These are phyloP conservation scores for Dalechampia spathulata DNA, from an alignment of 441 rosid species.

Conservation along the genomic window DNA sequence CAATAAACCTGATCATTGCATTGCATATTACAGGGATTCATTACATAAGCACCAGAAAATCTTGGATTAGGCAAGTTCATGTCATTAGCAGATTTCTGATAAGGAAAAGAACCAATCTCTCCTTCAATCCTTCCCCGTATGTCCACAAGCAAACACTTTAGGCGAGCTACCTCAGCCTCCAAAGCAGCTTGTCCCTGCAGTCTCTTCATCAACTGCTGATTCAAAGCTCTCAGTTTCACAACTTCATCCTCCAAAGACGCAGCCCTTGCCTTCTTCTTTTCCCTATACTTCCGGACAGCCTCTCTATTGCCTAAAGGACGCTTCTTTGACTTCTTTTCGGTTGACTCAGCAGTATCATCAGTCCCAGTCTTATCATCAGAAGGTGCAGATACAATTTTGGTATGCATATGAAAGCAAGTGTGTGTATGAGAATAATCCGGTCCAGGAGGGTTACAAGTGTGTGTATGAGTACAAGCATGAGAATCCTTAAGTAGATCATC, in stretches of 20 bases:
- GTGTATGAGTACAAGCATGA: constrained; percentile 88
- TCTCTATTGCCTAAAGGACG: constrained; percentile 76
- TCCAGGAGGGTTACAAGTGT: constrained; percentile 92
- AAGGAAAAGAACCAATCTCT: constrained; percentile 92
- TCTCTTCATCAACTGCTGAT: constrained; percentile 80
- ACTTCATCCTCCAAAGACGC: constrained; percentile 96
- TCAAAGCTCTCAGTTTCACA: constrained; percentile 51
- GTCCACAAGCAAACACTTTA: constrained; percentile 95
- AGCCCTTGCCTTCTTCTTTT: constrained; percentile 90
- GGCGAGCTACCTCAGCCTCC: constrained; percentile 87
- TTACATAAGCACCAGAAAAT: constrained; percentile 40
- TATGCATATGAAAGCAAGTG: constrained; percentile 90
- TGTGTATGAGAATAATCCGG: constrained; percentile 92
- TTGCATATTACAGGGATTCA: constrained; percentile 76
- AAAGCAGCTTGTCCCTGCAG: constrained; percentile 80
- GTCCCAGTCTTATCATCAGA: constrained; percentile 61
- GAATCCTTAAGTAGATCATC: constrained; percentile 65
- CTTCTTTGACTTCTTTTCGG: constrained; percentile 53
- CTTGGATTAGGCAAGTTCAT: constrained; percentile 31
- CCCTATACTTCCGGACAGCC: constrained; percentile 93
- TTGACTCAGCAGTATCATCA: constrained; percentile 74
- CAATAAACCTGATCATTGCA: constrained; percentile 69
- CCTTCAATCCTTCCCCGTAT: constrained; percentile 94
- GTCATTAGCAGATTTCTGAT: constrained; percentile 54
- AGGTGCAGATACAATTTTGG: constrained; percentile 62